Evolutionary conservation across 2,329 filamentous ascomycete genomes (phyloP).

Genomic region (Monilinia vaccinii-corymbosi): DNA sequence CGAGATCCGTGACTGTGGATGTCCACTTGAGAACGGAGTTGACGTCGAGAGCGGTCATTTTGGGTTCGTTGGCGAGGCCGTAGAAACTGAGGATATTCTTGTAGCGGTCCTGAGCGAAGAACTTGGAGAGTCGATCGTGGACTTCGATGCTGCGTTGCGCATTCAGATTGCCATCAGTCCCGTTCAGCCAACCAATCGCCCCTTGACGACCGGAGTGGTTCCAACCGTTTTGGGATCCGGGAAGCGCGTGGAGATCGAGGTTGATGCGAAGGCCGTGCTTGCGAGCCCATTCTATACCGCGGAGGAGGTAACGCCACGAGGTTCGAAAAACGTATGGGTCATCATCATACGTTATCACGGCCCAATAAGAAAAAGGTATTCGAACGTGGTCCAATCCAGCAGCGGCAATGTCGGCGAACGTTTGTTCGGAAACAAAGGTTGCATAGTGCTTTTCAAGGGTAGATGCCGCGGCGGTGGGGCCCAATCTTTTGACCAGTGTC

Average conservation of each 20-base stretch:
- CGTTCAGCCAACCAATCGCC: conserved; percentile 77
- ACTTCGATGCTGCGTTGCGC: conserved; percentile 75
- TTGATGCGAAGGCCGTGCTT: conserved; percentile 90
- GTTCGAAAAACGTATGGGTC: conserved; percentile 85
- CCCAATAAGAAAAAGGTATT: conserved; percentile 94
- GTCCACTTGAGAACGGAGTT: conserved; percentile 73
- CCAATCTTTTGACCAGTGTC: conserved; percentile 65
- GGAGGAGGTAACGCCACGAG: conserved; percentile 86
- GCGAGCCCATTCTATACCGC: conserved; percentile 86
- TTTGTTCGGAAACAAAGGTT: conserved; percentile 74
- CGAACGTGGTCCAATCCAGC: conserved; percentile 95
- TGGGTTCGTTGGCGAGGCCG: conserved; percentile 88
- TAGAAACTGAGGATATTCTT: conserved; percentile 88
- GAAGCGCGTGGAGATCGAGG: conserved; percentile 83
- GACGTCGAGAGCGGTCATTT: conserved; percentile 64
- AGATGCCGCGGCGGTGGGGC: conserved; percentile 49
- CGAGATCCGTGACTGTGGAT: conserved; percentile 56
- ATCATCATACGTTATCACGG: conserved; percentile 70
- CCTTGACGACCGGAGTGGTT: conserved; percentile 88
- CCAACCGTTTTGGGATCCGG: conserved; percentile 95
- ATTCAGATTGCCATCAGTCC: conserved; percentile 72
- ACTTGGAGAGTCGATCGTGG: conserved; percentile 76
- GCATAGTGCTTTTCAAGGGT: conserved; percentile 89
- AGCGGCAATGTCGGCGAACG: conserved; percentile 73
- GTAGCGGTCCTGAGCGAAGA: conserved; percentile 91